A percentile compares a stretch with the other conserved stretches of the same genome.
Conservation (phyloP, 2,329 filamentous ascomycete species). For the Parastagonospora avenae region DNA sequence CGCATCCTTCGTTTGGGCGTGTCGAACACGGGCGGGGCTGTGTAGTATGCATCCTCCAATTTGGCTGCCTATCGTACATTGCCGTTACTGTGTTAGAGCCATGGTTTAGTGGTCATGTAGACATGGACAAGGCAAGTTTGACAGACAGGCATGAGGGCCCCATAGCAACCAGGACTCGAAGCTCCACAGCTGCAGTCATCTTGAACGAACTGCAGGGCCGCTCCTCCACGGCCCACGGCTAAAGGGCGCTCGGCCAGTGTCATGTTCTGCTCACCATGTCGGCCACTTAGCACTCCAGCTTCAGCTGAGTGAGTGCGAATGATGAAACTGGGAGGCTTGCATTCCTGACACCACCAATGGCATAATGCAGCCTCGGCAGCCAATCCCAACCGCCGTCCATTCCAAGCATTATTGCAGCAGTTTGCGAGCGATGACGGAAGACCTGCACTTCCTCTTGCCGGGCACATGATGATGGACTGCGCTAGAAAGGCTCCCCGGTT, state of each 20-base stretch:
- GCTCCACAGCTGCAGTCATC: no score
- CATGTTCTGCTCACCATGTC: no score
- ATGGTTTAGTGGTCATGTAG: background rate
- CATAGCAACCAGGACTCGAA: background rate
- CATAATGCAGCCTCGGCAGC: background rate
- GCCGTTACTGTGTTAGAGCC: background rate
- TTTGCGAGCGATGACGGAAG: constrained; percentile 7
- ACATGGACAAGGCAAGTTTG: background rate
- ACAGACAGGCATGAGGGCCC: background rate
- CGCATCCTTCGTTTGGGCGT: constrained; percentile 1
- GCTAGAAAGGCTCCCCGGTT: constrained; percentile 6
- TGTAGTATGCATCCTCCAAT: background rate
- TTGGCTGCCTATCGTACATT: background rate
- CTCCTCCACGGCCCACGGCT: no score
- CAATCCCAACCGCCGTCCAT: constrained; percentile 4
- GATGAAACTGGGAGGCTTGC: no score
- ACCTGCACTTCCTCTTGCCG: constrained; percentile 1
- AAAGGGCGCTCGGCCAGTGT: no score
- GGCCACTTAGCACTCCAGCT: no score
- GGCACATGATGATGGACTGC: constrained; percentile 9
- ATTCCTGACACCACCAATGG: no score
- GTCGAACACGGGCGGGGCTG: constrained; percentile 6
- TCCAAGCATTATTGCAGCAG: constrained; percentile 2
- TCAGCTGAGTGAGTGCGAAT: no score
- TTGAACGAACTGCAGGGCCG: no score